These are phyloP conservation scores for Aspergillus phoenicis DNA, from an alignment of 2,329 filamentous ascomycete species.

Conservation along the genomic window DNA sequence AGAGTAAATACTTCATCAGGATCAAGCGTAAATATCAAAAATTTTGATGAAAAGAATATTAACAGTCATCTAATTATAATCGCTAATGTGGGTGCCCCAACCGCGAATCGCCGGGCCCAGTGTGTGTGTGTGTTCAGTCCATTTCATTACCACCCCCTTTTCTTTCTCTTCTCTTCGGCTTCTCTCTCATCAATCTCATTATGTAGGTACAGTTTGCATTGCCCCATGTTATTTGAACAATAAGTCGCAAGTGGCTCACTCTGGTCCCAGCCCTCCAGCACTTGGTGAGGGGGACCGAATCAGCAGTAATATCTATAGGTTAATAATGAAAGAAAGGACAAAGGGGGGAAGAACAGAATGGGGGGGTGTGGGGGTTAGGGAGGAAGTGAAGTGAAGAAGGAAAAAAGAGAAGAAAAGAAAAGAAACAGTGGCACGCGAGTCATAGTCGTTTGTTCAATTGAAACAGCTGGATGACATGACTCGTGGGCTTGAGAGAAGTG, in stretches of 20 bases:
- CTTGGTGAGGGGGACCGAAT: slow-evolving; percentile 24
- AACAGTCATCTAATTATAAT: slow-evolving; percentile 19
- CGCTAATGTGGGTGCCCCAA: background rate
- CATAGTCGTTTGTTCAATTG: background rate
- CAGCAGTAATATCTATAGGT: slow-evolving; percentile 18
- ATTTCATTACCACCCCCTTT: slow-evolving; percentile 20
- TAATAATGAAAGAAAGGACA: slow-evolving; percentile 19
- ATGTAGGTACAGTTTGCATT: slow-evolving; percentile 20
- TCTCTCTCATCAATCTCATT: slow-evolving; percentile 24
- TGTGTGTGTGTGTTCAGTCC: slow-evolving; percentile 15
- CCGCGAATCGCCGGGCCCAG: slow-evolving; percentile 11
- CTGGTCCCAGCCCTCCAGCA: slow-evolving; percentile 24
- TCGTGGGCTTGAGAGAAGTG: background rate
- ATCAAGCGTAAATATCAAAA: background rate
- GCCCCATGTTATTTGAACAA: slow-evolving; percentile 20
- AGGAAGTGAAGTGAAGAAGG: slow-evolving; percentile 4
- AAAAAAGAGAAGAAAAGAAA: background rate
- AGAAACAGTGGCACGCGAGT: background rate
- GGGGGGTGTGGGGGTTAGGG: background rate
- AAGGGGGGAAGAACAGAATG: background rate
- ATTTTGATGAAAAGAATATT: slow-evolving; percentile 8
- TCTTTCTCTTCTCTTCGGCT: too few relatives aligned
- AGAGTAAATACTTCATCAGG: background rate
- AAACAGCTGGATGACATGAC: background rate
- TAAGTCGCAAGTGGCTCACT: slow-evolving; percentile 17